These are phyloP conservation scores for Gleditsia sinensis DNA, from an alignment of 306 rosid species.

Conservation along the genomic window DNA sequence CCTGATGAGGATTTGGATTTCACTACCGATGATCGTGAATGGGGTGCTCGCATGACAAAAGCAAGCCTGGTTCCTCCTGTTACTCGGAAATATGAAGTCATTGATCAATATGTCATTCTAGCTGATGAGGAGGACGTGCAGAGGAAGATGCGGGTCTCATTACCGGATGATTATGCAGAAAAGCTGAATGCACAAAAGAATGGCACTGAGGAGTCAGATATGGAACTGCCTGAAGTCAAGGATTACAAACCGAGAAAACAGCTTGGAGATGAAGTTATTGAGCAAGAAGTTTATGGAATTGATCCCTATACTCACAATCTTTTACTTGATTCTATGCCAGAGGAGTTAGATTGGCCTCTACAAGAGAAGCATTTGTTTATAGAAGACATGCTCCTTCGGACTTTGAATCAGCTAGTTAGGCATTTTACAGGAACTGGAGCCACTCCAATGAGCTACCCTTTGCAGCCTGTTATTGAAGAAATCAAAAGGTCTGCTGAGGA, in stretches of 20 bases:
- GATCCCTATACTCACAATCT: slow-evolving; percentile 99
- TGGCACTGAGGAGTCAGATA: slow-evolving; percentile 95
- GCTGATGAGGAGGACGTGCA: slow-evolving; percentile 93
- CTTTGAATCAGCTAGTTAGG: slow-evolving; percentile 83
- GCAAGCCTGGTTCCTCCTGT: slow-evolving; percentile 99
- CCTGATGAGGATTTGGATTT: slow-evolving; percentile 60
- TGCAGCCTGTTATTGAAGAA: slow-evolving; percentile 84
- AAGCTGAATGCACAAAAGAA: slow-evolving; percentile 87
- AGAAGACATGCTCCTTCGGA: slow-evolving; percentile 83
- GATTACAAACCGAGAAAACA: slow-evolving; percentile 90
- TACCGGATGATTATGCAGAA: slow-evolving; percentile 94
- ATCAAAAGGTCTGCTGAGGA: slow-evolving; percentile 68
- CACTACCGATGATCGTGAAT: slow-evolving; percentile 82
- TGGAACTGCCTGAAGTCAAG: slow-evolving; percentile 99
- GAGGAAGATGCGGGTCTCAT: slow-evolving; percentile 89
- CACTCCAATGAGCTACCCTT: slow-evolving; percentile 81
- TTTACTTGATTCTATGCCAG: slow-evolving; percentile 94
- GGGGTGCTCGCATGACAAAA: slow-evolving; percentile 99
- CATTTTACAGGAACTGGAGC: slow-evolving; percentile 79
- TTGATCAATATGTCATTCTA: slow-evolving; percentile 79
- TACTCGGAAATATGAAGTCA: slow-evolving; percentile 92
- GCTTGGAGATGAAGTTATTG: slow-evolving; percentile 88
- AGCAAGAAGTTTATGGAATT: slow-evolving; percentile 98
- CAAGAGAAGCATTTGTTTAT: slow-evolving; percentile 78
- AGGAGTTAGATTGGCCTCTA: slow-evolving; percentile 82